phyloP scores from a whole-genome alignment of 305 asterid species.

The Solanum hybrid region DNA sequence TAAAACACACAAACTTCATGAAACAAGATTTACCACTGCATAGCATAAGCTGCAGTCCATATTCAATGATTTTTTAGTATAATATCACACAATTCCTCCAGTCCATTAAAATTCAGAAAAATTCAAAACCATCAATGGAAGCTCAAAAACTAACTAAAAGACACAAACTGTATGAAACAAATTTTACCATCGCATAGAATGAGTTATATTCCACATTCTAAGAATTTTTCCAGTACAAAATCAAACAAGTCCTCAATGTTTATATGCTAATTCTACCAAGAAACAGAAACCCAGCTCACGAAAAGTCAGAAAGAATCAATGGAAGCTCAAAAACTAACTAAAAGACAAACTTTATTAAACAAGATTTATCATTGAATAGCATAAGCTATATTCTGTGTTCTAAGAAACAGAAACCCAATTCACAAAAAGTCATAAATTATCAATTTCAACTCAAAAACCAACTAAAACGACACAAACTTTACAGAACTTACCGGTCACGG shows the following conservation, averaged over 20 bases:
- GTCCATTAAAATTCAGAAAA: background rate
- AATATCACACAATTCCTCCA: background rate
- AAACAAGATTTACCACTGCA: background rate
- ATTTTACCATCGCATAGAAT: background rate
- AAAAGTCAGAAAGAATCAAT: background rate
- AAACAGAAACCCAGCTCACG: background rate
- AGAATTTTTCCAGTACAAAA: background rate
- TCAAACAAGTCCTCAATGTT: background rate
- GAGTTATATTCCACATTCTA: background rate
- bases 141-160: background rate
- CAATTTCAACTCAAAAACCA: background rate
- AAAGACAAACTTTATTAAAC: background rate
- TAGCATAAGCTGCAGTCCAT: background rate
- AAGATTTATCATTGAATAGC: background rate
- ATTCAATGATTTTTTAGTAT: background rate
- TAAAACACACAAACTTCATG: background rate
- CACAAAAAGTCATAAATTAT: background rate
- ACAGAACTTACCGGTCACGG: background rate
- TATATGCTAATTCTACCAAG: background rate
- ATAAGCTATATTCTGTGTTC: background rate
- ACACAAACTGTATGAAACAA: background rate
- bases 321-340: background rate
- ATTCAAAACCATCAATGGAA: background rate
- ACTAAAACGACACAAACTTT: background rate
- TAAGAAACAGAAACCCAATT: background rate